Conservation (phyloP, 768 basidiomycete species). For the Leccinum rimulosum region DNA sequence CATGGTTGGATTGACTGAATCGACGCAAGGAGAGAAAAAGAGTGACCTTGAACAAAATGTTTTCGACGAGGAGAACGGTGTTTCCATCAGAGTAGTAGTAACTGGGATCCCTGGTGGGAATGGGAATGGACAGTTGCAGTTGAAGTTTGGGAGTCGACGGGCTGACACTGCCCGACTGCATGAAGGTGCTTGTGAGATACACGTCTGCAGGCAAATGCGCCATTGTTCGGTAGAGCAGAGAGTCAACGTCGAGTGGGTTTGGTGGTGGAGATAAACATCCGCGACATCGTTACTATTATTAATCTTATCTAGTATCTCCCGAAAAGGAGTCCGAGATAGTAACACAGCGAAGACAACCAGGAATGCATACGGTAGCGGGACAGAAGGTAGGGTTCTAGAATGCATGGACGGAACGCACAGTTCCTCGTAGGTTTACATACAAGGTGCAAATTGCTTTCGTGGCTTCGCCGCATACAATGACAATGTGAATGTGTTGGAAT, state of each 20-base stretch:
- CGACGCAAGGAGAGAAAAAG: not conserved
- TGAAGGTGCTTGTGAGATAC: slow-evolving; percentile 31
- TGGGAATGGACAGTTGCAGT: slow-evolving; percentile 32
- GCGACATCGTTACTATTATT: slow-evolving; percentile 3
- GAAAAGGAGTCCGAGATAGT: slow-evolving; percentile 10
- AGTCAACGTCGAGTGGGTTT: not conserved
- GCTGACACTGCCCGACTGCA: slow-evolving; percentile 32
- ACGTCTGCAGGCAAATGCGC: slow-evolving; percentile 32
- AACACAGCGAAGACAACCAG: slow-evolving; percentile 28
- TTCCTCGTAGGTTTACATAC: slow-evolving; percentile 32
- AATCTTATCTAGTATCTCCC: slow-evolving; percentile 9
- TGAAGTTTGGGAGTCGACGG: slow-evolving; percentile 35
- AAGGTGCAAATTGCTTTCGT: slow-evolving; percentile 23
- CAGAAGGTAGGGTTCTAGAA: slow-evolving; percentile 21
- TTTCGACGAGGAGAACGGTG: slow-evolving; percentile 43
- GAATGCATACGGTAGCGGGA: slow-evolving; percentile 19
- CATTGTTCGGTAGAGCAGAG: slow-evolving; percentile 23
- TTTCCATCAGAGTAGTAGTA: slow-evolving; percentile 42
- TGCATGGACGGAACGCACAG: slow-evolving; percentile 15
- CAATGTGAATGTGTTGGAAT: slow-evolving; percentile 20
- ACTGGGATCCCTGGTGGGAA: slow-evolving; percentile 36
- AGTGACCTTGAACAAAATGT: slow-evolving; percentile 49
- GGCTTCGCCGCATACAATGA: slow-evolving; percentile 28
- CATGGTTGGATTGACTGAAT: slow-evolving; percentile 23
- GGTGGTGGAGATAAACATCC: slow-evolving; percentile 25